These are phyloP conservation scores for Phellopilus nigrolimitatus DNA, from an alignment of 1,284 basidiomycete genomes.

Conservation along the genomic window DNA sequence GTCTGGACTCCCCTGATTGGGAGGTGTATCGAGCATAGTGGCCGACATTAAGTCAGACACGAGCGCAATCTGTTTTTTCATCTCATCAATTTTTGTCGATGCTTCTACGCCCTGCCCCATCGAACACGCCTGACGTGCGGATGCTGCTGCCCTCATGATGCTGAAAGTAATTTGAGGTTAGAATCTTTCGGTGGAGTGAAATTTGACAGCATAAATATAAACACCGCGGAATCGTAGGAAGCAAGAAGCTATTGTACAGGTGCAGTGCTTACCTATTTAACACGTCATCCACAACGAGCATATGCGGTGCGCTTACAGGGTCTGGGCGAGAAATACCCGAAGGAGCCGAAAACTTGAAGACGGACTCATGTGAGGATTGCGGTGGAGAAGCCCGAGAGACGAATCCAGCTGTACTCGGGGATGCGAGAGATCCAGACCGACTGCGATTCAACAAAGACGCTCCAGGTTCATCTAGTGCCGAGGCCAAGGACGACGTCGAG, in stretches of 20 bases:
- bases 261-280: constrained; percentile 34
- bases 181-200: too few relatives aligned
- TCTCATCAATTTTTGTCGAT: constrained; percentile 40
- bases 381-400: constrained; percentile 30
- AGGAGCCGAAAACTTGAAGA: constrained; percentile 23
- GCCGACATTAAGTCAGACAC: constrained; percentile 46
- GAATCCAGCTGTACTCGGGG: constrained; percentile 30
- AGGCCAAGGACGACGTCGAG: constrained; percentile 41
- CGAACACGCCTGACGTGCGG: constrained; percentile 43
- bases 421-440: constrained; percentile 35
- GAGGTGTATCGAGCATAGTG: constrained; percentile 37
- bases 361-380: constrained; percentile 28
- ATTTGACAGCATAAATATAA: too few relatives aligned
- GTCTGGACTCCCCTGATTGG: constrained; percentile 12
- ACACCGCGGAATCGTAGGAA: too few relatives aligned
- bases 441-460: constrained; percentile 29
- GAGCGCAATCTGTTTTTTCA: constrained; percentile 42
- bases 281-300: constrained; percentile 36
- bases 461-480: constrained; percentile 36
- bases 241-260: constrained; percentile 25
- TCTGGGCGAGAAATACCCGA: constrained; percentile 23
- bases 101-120: constrained; percentile 43
- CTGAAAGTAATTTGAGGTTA: constrained; percentile 27
- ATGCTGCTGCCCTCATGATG: constrained; percentile 45
- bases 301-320: constrained; percentile 30